Conservation (phyloP, 495 filamentous ascomycete genomes). For the Xylaria curta region DNA sequence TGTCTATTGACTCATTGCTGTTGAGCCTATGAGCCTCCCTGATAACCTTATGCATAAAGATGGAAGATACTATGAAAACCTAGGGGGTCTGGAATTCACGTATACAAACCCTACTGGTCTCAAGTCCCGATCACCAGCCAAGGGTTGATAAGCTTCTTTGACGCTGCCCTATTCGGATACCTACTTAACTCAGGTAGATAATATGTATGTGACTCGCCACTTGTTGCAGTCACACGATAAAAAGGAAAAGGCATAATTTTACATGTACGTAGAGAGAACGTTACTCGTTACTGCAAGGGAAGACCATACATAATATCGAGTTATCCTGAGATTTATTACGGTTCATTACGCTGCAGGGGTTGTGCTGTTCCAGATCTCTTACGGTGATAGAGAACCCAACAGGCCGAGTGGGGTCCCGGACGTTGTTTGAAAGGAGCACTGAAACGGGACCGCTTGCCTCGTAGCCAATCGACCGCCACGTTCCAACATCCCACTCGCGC, state of each 20-base stretch:
- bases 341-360: conserved; percentile 9
- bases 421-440: conserved; percentile 11
- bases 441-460: conserved; percentile 23
- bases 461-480: conserved; percentile 22
- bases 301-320: not conserved
- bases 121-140: not conserved
- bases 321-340: conserved; percentile 1
- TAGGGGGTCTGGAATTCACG: not conserved
- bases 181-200: too few species aligned
- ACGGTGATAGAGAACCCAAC: not conserved
- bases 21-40: not conserved
- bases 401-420: conserved; percentile 15
- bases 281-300: not conserved
- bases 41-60: not conserved
- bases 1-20: not conserved
- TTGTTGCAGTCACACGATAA: not conserved
- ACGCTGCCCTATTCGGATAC: not conserved
- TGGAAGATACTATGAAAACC: not conserved
- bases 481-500: conserved; percentile 15
- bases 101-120: not conserved
- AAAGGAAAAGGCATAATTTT: not conserved
- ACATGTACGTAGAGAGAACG: not conserved
- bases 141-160: not conserved
- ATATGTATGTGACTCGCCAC: not conserved
- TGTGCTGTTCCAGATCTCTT: conserved; percentile 15